A percentile compares a stretch with the other conserved stretches of the same genome.
Conservation (phyloP, 169 alveolate species). For the Neospora caninum region DNA sequence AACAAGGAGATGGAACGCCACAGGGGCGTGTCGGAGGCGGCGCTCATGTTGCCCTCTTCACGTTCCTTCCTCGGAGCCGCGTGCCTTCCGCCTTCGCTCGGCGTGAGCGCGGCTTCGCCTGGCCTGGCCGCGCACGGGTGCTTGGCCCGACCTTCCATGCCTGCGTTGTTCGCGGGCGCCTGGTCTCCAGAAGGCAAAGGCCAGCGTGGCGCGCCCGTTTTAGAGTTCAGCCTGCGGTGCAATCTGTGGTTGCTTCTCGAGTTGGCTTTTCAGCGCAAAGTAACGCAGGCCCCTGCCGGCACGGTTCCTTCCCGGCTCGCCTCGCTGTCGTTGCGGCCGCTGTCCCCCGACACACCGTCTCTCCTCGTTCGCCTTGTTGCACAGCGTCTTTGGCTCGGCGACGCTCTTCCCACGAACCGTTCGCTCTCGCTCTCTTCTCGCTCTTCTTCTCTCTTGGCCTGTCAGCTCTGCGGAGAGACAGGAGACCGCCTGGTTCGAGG, state of each 20-base stretch:
- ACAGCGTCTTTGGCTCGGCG: slow-evolving; percentile 45
- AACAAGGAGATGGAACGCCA: too few relatives aligned
- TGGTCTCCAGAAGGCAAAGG: neutral
- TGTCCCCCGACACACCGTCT: slow-evolving; percentile 6
- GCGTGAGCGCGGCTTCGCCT: neutral
- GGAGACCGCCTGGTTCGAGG: slow-evolving; percentile 45
- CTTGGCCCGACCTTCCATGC: neutral
- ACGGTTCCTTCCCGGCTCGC: too few relatives aligned
- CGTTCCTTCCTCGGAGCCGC: neutral
- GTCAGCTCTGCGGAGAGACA: neutral
- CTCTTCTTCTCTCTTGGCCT: neutral
- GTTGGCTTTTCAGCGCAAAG: neutral
- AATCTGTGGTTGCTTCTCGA: neutral
- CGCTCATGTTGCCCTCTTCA: neutral
- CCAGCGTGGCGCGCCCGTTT: neutral
- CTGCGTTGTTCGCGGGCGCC: neutral
- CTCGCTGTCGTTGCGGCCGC: neutral
- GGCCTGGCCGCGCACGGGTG: neutral
- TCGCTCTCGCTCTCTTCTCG: neutral
- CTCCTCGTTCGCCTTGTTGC: slow-evolving; percentile 61
- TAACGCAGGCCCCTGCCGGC: neutral
- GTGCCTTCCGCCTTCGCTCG: neutral
- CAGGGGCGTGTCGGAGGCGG: too few relatives aligned
- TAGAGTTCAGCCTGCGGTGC: neutral
- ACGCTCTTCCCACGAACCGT: neutral